phyloP scores from a whole-genome alignment of 1,139 yeast genomes.

The Geotrichum bryndzae region DNA sequence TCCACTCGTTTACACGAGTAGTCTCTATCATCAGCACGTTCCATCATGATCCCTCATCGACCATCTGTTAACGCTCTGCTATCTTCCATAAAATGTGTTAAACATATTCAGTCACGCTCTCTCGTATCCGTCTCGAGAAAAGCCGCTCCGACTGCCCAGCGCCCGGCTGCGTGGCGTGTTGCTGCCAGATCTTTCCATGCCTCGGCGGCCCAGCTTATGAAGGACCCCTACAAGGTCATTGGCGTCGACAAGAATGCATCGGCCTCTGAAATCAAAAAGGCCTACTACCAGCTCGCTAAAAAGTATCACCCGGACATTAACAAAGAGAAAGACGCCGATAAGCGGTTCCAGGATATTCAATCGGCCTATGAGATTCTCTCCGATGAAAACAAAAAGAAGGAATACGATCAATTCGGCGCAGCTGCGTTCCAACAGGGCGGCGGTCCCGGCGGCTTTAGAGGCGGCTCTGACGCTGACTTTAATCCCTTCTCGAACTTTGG shows the following conservation, averaged over 20 bases:
- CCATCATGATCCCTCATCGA: not conserved
- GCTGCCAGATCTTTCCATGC: not conserved
- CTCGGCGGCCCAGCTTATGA: conserved; percentile 24
- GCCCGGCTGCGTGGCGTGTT: not conserved
- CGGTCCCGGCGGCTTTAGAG: conserved; percentile 28
- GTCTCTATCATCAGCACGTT: not conserved
- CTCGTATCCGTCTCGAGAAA: not conserved
- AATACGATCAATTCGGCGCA: conserved; percentile 88
- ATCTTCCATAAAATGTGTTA: not conserved
- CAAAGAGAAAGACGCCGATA: conserved; percentile 82
- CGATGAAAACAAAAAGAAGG: conserved; percentile 80
- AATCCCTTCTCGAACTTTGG: conserved; percentile 36
- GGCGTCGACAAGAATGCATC: conserved; percentile 73
- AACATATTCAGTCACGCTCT: not conserved
- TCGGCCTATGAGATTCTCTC: conserved; percentile 89
- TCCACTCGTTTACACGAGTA: not conserved
- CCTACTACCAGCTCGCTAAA: conserved; percentile 89
- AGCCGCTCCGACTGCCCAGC: not conserved
- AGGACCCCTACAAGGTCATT: conserved; percentile 77
- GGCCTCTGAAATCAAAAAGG: conserved; percentile 83
- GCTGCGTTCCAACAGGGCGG: conserved; percentile 62
- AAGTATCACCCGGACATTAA: conserved; percentile 95
- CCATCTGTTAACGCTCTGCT: not conserved
- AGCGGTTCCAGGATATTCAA: conserved; percentile 84
- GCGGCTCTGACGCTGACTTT: conserved; percentile 37